Evolutionary conservation across 305 asterid species (phyloP), one percentile per base, ranked within the genome.

Genomic region (Striga hermonthica): DNA sequence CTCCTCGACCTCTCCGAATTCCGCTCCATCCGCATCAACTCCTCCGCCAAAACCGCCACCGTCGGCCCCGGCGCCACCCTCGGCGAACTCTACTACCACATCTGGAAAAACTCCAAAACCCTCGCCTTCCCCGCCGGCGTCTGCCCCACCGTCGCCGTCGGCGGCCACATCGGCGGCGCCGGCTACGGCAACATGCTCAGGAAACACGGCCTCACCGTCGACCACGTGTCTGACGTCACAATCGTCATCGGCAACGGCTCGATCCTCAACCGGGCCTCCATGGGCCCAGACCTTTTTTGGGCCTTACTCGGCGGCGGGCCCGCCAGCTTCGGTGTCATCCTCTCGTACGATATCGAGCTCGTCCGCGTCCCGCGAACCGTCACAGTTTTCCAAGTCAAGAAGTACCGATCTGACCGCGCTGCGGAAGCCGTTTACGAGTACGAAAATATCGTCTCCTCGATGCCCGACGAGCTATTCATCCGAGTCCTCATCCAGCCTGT

Each of bases 1-100:
- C 40, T 83, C 10, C 79, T 84, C 62, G 90, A 84, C 58, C 76
- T 84, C 90, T 84, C 82, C 74, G 78, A 80, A 60, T 76, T 86
- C 71, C 57, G 76, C 31, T 54, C 78, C 9, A 72, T 84, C 22
- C 69, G 75, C 40, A 69, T 82, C 53, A 34, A 82, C 49, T 52
- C 78, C 9, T 45, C 15, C 5, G 71, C 65, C 49, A 78, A 78
- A 37, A 38, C 86, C 39, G 94, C 86, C 14, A 76, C 83, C 86
- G 90, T 86, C 0, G 75, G 63, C 7, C n/a, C 82, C 62, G 94
- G 88, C 41, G 94, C 94, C 6, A 35, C 41, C 8, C 69, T 86
- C 16, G 90, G 90, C n/a, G 90, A 86, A 49, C 75, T 86, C 13
- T 86, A 86, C 44, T 80, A 80, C 55, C 31, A 76, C 34, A 84